Evolutionary conservation across 352 stramenopile species (phyloP).

Genomic region (Globisporangium carolinianum): DNA sequence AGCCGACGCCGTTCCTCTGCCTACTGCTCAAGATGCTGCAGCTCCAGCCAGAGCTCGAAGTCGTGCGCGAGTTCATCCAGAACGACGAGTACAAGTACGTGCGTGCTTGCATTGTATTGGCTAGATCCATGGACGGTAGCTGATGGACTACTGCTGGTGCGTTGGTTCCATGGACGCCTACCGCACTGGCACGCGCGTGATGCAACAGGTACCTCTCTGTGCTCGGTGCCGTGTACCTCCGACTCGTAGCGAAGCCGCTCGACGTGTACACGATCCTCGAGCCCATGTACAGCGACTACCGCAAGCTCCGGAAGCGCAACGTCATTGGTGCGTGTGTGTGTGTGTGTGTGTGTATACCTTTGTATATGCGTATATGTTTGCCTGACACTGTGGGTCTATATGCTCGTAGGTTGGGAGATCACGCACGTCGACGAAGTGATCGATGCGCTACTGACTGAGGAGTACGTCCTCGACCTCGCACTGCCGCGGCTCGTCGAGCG

Average conservation of each 20-base stretch:
- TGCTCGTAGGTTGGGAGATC: constrained; percentile 82
- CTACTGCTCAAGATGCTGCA: constrained; percentile 98
- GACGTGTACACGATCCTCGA: constrained; percentile 94
- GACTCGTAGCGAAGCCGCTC: constrained; percentile 88
- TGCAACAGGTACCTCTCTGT: constrained; percentile 86
- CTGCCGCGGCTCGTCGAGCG: constrained; percentile 90
- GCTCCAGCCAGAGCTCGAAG: constrained; percentile 94
- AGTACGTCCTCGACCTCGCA: constrained; percentile 92
- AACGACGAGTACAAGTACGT: constrained; percentile 96
- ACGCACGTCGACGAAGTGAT: constrained; percentile 96
- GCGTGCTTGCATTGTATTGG: not conserved
- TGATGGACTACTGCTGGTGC: too few species aligned
- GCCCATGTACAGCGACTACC: constrained; percentile 94
- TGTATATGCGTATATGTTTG: too few species aligned
- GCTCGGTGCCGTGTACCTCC: constrained; percentile 95
- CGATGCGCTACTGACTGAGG: constrained; percentile 89
- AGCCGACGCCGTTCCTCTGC: constrained; percentile 97
- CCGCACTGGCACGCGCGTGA: too few species aligned
- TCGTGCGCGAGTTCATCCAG: constrained; percentile 91
- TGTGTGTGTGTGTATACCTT: not conserved
- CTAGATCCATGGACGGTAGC: too few species aligned
- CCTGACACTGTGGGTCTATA: not conserved
- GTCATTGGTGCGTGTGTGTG: constrained; percentile 37
- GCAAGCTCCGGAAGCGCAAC: constrained; percentile 88
- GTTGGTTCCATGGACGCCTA: too few species aligned